Conservation (phyloP, 257 asterid species). For the Penstemon barbatus region DNA sequence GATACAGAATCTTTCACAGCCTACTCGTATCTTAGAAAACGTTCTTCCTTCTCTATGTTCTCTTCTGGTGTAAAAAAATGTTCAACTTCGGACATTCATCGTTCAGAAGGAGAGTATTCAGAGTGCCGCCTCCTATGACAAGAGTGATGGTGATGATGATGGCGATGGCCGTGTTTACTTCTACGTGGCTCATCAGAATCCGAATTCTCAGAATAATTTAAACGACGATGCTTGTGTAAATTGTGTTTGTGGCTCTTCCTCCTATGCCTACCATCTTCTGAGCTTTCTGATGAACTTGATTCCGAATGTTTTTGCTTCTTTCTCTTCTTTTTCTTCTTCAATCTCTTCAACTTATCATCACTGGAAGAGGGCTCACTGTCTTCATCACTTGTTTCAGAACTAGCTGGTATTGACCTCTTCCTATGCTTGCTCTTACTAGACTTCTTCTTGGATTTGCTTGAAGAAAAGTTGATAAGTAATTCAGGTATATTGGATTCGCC, state of each 20-base stretch:
- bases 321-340: conserved; percentile 47
- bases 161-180: conserved; percentile 28
- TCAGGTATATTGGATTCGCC: conserved; percentile 68
- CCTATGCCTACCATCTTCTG: conserved; percentile 45
- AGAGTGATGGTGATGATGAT: background rate
- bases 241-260: conserved; percentile 38
- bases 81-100: background rate
- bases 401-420: conserved; percentile 42
- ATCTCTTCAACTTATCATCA: conserved; percentile 38
- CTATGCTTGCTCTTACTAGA: conserved; percentile 55
- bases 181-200: conserved; percentile 21
- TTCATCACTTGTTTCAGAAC: conserved; percentile 31
- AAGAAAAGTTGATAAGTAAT: conserved; percentile 55
- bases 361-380: conserved; percentile 43
- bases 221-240: conserved; percentile 25
- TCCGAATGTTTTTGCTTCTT: conserved; percentile 40
- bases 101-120: background rate
- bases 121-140: conserved; percentile 4
- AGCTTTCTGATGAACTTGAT: conserved; percentile 45
- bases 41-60: no score
- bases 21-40: no score
- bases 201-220: conserved; percentile 6
- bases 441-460: conserved; percentile 54
- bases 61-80: no score
- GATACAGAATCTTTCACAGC: no score